These are phyloP conservation scores for Fomitopsis pinicola DNA, from an alignment of 1,284 basidiomycete genomes.

Conservation along the genomic window DNA sequence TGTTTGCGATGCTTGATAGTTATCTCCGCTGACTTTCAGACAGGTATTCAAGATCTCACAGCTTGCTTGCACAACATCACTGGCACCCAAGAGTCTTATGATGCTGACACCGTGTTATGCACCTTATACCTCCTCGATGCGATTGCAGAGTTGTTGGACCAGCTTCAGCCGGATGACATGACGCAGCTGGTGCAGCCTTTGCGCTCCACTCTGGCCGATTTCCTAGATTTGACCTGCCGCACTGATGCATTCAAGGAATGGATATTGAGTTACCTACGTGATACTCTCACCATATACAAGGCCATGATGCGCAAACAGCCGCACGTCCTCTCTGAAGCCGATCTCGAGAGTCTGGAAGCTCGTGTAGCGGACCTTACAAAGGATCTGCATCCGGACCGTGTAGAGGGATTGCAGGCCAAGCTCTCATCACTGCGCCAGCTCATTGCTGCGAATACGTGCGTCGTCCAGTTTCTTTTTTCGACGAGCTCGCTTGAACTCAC, in stretches of 20 bases:
- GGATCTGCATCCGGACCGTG: not conserved
- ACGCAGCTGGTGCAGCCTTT: not conserved
- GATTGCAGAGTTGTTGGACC: not conserved
- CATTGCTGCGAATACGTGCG: slow-evolving; percentile 12
- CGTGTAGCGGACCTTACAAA: not conserved
- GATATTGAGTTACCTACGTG: not conserved
- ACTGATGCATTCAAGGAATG: too few species aligned
- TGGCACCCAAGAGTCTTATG: not conserved
- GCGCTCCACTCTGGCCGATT: not conserved
- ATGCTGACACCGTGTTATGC: not conserved
- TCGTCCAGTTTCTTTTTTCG: not conserved
- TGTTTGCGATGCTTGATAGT: not conserved
- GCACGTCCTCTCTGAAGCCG: not conserved
- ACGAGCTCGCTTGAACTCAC: not conserved
- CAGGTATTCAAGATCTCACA: not conserved
- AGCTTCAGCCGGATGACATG: not conserved
- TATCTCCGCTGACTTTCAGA: not conserved
- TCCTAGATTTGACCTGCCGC: not conserved
- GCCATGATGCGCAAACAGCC: not conserved
- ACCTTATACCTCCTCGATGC: not conserved
- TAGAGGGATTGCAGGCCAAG: not conserved
- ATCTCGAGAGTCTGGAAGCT: not conserved
- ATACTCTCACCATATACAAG: not conserved
- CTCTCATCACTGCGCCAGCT: slow-evolving; percentile 31
- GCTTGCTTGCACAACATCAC: not conserved